Evolutionary conservation across 2,329 filamentous ascomycete genomes (phyloP).

Genomic region (Aspergillus brasiliensis): DNA sequence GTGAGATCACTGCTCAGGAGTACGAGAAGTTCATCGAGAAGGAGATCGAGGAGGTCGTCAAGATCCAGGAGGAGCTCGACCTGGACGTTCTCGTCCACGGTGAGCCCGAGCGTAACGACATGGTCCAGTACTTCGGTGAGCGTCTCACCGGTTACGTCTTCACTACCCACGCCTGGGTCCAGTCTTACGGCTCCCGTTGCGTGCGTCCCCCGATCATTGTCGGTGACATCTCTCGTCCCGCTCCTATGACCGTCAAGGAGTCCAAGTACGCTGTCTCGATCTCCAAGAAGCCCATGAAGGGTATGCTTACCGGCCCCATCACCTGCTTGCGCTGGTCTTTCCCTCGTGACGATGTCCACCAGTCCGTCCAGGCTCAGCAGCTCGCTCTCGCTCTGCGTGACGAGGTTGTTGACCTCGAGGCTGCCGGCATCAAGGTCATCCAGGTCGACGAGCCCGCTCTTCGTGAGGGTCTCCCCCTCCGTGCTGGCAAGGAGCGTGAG

Average conservation of each 20-base stretch:
- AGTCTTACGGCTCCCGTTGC: constrained; percentile 97
- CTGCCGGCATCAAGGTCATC: constrained; percentile 95
- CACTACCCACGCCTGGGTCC: constrained; percentile 98
- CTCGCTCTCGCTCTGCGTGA: constrained; percentile 97
- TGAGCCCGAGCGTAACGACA: constrained; percentile 99
- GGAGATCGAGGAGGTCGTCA: constrained; percentile 93
- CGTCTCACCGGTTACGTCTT: constrained; percentile 95
- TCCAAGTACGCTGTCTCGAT: constrained; percentile 96
- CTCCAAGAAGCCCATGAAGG: constrained; percentile 99
- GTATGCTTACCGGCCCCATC: constrained; percentile 98
- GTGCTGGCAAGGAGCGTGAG: constrained; percentile 89
- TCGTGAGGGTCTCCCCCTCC: constrained; percentile 97
- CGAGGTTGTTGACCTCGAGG: constrained; percentile 96
- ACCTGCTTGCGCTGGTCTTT: constrained; percentile 99
- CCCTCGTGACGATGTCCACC: constrained; percentile 99
- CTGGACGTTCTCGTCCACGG: constrained; percentile 98
- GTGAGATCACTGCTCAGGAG: constrained; percentile 85
- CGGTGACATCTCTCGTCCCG: constrained; percentile 95
- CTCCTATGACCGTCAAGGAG: constrained; percentile 99
- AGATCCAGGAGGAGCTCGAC: constrained; percentile 96
- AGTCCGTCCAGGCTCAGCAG: constrained; percentile 98
- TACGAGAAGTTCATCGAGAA: constrained; percentile 99
- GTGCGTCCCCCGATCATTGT: constrained; percentile 98
- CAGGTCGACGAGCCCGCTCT: constrained; percentile 99
- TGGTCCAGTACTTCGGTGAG: constrained; percentile 99